These are phyloP conservation scores for Allium fistulosum DNA, from an alignment of 106 monocot genomes.

Conservation along the genomic window DNA sequence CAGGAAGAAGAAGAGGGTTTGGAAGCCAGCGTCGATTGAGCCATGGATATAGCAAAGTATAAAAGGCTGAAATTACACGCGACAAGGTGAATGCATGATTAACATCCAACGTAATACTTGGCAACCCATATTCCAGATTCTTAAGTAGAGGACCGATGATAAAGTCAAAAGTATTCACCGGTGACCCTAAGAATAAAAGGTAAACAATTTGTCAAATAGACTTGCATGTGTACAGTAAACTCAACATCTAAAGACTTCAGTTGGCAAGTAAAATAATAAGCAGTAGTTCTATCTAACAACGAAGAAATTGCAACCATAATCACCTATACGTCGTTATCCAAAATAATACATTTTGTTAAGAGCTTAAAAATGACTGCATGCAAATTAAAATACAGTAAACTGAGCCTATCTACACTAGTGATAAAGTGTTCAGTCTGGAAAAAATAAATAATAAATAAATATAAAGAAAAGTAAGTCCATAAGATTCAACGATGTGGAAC, in stretches of 20 bases:
- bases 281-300: too few species aligned
- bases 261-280: neutral
- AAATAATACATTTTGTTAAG: too few species aligned
- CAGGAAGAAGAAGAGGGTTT: slow-evolving; percentile 84
- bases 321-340: too few species aligned
- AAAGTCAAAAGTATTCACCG: slow-evolving; percentile 72
- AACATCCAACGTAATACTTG: slow-evolving; percentile 49
- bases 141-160: slow-evolving; percentile 53
- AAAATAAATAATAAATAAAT: too few species aligned
- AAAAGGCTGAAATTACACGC: slow-evolving; percentile 40
- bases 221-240: neutral
- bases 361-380: too few species aligned
- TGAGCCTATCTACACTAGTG: too few species aligned
- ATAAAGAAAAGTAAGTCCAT: too few species aligned
- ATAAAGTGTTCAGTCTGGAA: too few species aligned
- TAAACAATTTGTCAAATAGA: slow-evolving; percentile 3
- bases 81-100: slow-evolving; percentile 45
- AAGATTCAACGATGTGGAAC: too few species aligned
- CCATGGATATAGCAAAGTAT: slow-evolving; percentile 72
- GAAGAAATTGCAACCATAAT: too few species aligned
- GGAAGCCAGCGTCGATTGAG: slow-evolving; percentile 69
- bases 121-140: slow-evolving; percentile 59
- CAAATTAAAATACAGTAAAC: too few species aligned
- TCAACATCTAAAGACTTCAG: neutral
- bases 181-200: slow-evolving; percentile 52